Conservation (phyloP, 2,329 filamentous ascomycete species). For the Epichloe sylvatica region DNA sequence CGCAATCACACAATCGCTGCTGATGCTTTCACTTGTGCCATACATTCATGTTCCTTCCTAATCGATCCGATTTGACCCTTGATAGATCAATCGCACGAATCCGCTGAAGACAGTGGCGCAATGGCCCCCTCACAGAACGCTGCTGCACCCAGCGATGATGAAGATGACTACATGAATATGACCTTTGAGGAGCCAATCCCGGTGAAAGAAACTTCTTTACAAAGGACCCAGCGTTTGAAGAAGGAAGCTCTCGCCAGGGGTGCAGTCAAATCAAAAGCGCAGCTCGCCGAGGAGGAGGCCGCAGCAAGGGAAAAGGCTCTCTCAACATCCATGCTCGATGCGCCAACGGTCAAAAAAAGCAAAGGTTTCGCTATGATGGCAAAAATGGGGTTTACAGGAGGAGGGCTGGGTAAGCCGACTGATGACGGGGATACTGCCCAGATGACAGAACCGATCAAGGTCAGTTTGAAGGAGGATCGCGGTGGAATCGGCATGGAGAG, state of each 20-base stretch:
- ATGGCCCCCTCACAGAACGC: conserved; percentile 3
- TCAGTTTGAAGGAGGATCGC: conserved; percentile 64
- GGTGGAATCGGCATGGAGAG: conserved; percentile 73
- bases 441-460: conserved; percentile 55
- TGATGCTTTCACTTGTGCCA: too few species aligned
- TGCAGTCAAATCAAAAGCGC: conserved; percentile 64
- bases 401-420: conserved; percentile 50
- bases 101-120: background rate
- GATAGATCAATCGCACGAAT: background rate
- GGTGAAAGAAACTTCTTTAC: conserved; percentile 38
- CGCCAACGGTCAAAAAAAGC: conserved; percentile 41
- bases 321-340: conserved; percentile 55
- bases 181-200: conserved; percentile 55
- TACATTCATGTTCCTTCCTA: background rate
- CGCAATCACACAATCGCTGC: background rate
- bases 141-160: conserved; percentile 18
- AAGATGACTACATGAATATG: conserved; percentile 98
- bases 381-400: conserved; percentile 81
- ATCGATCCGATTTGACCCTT: background rate
- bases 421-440: conserved; percentile 25
- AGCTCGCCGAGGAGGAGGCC: conserved; percentile 62
- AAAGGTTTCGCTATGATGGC: conserved; percentile 96
- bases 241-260: conserved; percentile 55
- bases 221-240: conserved; percentile 38
- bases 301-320: conserved; percentile 63